Conservation (phyloP, 306 rosid species). For the Gillenia trifoliata region DNA sequence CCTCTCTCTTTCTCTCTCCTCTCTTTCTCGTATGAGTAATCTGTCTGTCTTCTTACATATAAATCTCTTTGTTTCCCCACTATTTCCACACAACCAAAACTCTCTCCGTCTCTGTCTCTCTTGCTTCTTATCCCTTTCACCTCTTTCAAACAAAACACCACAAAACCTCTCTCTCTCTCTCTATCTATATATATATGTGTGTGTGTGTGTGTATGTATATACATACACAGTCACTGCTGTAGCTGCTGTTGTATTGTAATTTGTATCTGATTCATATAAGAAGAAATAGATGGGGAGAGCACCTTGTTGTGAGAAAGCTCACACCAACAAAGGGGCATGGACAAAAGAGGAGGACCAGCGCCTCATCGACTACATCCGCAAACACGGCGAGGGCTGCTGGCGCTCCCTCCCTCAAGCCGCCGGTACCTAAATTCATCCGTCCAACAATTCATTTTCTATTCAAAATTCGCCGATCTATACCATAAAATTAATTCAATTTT, state of each 20-base stretch:
- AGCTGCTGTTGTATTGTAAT: background rate
- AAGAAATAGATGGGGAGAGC: conserved; percentile 48
- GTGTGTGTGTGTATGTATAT: too few relatives aligned
- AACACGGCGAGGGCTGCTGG: conserved; percentile 80
- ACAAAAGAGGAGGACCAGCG: conserved; percentile 76
- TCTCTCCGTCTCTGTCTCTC: background rate
- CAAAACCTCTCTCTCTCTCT: background rate
- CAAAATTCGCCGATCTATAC: background rate
- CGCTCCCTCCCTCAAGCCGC: conserved; percentile 74
- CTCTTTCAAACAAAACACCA: conserved; percentile 1
- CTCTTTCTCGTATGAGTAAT: background rate
- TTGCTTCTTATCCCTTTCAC: background rate
- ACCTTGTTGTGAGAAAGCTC: conserved; percentile 73
- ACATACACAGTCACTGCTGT: background rate
- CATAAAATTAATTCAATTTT: background rate
- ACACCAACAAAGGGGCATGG: conserved; percentile 77
- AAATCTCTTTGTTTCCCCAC: background rate
- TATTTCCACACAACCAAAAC: conserved; percentile 1
- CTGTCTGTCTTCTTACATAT: background rate
- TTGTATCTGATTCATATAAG: background rate
- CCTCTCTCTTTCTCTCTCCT: background rate
- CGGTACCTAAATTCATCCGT: conserved; percentile 21
- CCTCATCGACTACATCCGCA: conserved; percentile 57
- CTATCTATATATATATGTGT: too few relatives aligned
- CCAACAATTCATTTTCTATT: background rate